These are phyloP conservation scores for Kazachstania viticola DNA, from an alignment of 805 yeast genomes.

Conservation along the genomic window DNA sequence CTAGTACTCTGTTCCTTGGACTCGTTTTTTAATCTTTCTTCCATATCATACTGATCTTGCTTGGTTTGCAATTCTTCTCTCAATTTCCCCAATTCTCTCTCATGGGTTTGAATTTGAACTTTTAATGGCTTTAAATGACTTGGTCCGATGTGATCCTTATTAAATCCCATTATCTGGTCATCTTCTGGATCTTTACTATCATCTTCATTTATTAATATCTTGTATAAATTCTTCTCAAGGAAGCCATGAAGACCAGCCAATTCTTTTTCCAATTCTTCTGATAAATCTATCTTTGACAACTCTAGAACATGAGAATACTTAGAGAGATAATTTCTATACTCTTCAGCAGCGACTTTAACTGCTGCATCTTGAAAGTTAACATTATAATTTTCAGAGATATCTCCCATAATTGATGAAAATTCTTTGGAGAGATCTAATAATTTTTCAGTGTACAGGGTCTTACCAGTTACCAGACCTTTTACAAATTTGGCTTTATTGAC, in stretches of 20 bases:
- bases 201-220: conserved; percentile 4
- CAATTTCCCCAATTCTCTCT: conserved; percentile 2
- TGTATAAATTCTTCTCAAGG: conserved; percentile 10
- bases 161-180: not conserved
- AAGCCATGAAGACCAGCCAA: too few species aligned
- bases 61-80: conserved; percentile 1
- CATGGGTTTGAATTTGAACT: conserved; percentile 6
- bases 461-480: conserved; percentile 14
- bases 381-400: conserved; percentile 44
- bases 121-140: conserved; percentile 5
- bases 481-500: conserved; percentile 21
- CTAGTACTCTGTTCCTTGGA: not conserved
- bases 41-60: conserved; percentile 1
- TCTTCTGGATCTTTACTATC: not conserved
- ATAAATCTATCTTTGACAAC: conserved; percentile 2
- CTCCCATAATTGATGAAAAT: conserved; percentile 35
- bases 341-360: conserved; percentile 48
- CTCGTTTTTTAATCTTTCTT: conserved; percentile 1
- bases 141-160: not conserved
- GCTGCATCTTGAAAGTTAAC: conserved; percentile 70
- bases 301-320: conserved; percentile 7
- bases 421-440: conserved; percentile 13
- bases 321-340: conserved; percentile 24
- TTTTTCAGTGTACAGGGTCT: conserved; percentile 11
- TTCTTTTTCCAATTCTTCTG: conserved; percentile 10